These are phyloP conservation scores for Lecanicillium sp. DNA, from an alignment of 2,329 filamentous ascomycete genomes.

Conservation along the genomic window DNA sequence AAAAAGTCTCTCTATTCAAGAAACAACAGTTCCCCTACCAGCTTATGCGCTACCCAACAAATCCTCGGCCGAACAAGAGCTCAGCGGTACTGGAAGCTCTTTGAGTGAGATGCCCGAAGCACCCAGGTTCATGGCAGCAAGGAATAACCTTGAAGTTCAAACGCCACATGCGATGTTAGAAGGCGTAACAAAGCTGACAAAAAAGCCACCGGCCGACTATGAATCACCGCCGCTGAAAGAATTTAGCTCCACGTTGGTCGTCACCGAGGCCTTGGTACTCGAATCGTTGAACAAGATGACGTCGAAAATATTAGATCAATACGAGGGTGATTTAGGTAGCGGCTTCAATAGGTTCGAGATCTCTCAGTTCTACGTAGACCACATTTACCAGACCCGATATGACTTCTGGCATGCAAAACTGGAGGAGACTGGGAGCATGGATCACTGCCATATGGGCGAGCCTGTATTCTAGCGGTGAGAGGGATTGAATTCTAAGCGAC, in stretches of 20 bases:
- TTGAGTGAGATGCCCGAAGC: background rate
- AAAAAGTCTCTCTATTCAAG: too few relatives aligned
- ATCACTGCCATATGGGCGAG: background rate
- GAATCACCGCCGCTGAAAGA: background rate
- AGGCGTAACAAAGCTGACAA: background rate
- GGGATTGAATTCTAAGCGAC: background rate
- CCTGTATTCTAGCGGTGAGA: background rate
- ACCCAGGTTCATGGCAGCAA: background rate
- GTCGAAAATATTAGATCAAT: constrained; percentile 27
- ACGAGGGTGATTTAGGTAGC: constrained; percentile 23
- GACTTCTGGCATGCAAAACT: constrained; percentile 27
- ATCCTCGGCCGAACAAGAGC: too few relatives aligned
- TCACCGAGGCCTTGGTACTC: constrained; percentile 22
- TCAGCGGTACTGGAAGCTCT: too few relatives aligned
- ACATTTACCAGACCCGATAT: constrained; percentile 21
- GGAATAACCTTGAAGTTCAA: background rate
- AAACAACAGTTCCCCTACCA: too few relatives aligned
- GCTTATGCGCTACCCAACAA: too few relatives aligned
- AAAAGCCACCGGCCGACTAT: background rate
- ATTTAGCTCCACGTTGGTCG: constrained; percentile 17
- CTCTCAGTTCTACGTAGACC: constrained; percentile 28
- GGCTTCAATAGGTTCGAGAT: constrained; percentile 19
- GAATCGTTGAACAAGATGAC: constrained; percentile 22
- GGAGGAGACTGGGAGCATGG: constrained; percentile 2
- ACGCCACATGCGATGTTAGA: background rate